phyloP scores from a whole-genome alignment of 2,329 filamentous ascomycete species.

The Cryphonectria parasitica region DNA sequence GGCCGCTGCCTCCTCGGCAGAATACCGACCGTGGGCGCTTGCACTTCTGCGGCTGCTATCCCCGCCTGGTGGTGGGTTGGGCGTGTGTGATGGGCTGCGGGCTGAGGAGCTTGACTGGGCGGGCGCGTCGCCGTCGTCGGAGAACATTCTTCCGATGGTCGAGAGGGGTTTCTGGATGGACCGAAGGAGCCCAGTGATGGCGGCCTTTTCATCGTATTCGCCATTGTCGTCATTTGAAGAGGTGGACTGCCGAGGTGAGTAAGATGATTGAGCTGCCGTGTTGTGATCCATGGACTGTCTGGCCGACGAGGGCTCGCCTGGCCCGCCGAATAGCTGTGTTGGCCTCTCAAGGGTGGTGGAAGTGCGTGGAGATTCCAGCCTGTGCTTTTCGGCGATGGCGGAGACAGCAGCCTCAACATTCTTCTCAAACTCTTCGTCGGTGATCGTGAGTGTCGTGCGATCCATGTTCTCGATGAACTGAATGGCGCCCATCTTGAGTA shows the following conservation, averaged over 20 bases:
- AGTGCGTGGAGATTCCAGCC: conserved; percentile 52
- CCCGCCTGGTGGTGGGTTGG: conserved; percentile 39
- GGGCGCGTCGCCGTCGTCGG: conserved; percentile 55
- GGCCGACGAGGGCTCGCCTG: conserved; percentile 53
- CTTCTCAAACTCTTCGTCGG: conserved; percentile 91
- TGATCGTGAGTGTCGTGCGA: conserved; percentile 88
- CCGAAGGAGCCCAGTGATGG: conserved; percentile 82
- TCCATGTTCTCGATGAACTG: conserved; percentile 98
- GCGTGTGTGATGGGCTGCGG: conserved; percentile 44
- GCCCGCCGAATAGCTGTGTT: conserved; percentile 31
- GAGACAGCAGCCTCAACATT: conserved; percentile 97
- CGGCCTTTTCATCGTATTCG: conserved; percentile 72
- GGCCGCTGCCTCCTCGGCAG: conserved; percentile 85
- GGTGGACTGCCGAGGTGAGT: conserved; percentile 56
- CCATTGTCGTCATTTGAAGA: conserved; percentile 56
- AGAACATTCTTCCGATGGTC: conserved; percentile 94
- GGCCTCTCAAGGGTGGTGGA: conserved; percentile 53
- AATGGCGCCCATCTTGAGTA: conserved; percentile 79
- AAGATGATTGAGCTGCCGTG: conserved; percentile 34
- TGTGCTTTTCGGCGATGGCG: conserved; percentile 89
- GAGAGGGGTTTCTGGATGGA: conserved; percentile 90
- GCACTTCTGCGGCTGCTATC: conserved; percentile 35
- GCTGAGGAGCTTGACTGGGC: conserved; percentile 38
- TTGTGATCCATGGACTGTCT: conserved; percentile 50
- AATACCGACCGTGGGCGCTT: conserved; percentile 51